Evolutionary conservation across 1,284 basidiomycete species (phyloP).

Genomic region (Chondrostereum purpureum): DNA sequence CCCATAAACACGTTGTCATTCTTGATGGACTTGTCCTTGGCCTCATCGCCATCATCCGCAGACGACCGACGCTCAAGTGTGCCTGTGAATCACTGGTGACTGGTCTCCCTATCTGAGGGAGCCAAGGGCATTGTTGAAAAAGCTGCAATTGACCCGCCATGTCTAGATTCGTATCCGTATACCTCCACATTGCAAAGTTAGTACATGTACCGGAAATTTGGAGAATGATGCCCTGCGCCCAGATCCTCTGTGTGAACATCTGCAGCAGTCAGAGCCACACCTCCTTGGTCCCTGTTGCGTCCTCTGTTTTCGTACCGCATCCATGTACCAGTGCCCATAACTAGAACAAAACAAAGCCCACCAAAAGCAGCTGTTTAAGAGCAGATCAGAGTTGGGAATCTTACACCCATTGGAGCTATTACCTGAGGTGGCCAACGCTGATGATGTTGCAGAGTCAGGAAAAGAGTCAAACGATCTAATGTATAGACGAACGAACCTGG

Average conservation of each 20-base stretch:
- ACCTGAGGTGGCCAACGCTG: conserved; percentile 34
- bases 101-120: no score
- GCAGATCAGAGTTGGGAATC: no score
- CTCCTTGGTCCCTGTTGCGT: conserved; percentile 36
- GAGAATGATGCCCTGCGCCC: conserved; percentile 33
- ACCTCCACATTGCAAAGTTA: no score
- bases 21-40: no score
- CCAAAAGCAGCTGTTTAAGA: conserved; percentile 32
- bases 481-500: conserved; percentile 20
- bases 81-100: no score
- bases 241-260: conserved; percentile 41
- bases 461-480: conserved; percentile 5
- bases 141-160: no score
- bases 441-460: not conserved
- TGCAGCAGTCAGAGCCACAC: conserved; percentile 28
- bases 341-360: conserved; percentile 32
- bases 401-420: no score
- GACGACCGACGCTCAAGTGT: no score
- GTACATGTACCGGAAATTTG: conserved; percentile 42
- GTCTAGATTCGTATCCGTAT: no score
- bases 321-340: conserved; percentile 31
- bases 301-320: conserved; percentile 36
- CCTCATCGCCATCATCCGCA: no score
- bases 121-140: no score
- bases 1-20: no score